Evolutionary conservation across 139 green algal species (phyloP).

Genomic region (Volvox africanus): DNA sequence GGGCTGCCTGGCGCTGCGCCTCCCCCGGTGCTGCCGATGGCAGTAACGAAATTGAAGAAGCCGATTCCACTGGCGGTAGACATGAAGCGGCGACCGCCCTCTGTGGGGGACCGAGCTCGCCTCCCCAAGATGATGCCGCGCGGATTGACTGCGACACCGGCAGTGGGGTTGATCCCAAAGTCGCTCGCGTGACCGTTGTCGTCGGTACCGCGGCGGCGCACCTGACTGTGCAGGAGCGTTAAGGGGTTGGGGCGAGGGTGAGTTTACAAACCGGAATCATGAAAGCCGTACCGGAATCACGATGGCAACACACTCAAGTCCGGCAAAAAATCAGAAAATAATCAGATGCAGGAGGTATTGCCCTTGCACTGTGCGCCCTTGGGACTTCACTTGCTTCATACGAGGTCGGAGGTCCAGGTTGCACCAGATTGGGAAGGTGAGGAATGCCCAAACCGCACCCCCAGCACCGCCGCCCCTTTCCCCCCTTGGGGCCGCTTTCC

Average conservation of each 20-base stretch:
- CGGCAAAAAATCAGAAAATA: not conserved
- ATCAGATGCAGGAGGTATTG: too few relatives aligned
- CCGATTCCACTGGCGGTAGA: not conserved
- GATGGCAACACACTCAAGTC: not conserved
- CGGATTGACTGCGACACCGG: not conserved
- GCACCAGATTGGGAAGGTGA: not conserved
- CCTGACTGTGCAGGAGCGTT: not conserved
- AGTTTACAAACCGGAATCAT: not conserved
- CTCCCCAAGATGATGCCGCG: not conserved
- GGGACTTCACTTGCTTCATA: not conserved
- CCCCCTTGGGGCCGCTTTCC: not conserved
- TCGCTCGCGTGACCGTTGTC: not conserved
- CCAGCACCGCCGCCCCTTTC: not conserved
- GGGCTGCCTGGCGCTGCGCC: not conserved
- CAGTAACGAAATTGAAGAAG: not conserved
- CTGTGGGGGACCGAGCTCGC: not conserved
- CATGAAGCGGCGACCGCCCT: not conserved
- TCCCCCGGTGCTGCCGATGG: not conserved
- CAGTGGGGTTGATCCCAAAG: not conserved
- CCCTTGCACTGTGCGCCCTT: too few relatives aligned
- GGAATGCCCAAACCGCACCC: not conserved
- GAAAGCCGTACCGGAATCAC: not conserved
- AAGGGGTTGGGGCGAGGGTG: not conserved
- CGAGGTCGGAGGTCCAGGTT: not conserved
- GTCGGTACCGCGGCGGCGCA: constrained; percentile 2